Evolutionary conservation across 177 flowering plant species (phyloP).

Genomic region (Vitis hybrid): DNA sequence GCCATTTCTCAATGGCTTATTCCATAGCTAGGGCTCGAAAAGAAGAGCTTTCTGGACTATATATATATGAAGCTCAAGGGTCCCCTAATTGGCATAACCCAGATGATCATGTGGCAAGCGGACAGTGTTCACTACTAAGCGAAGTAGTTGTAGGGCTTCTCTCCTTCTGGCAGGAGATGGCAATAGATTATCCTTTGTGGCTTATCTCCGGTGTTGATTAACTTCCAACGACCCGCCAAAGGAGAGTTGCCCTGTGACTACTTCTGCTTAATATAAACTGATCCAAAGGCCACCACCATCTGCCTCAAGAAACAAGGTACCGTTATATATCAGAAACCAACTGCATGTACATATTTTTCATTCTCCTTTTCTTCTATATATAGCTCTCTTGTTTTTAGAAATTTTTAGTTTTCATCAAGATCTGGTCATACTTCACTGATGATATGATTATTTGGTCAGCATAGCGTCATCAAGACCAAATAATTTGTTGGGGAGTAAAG

Average conservation of each 20-base stretch:
- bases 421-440: neutral
- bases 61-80: neutral
- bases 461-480: too few relatives aligned
- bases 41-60: neutral
- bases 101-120: too few relatives aligned
- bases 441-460: neutral
- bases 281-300: neutral
- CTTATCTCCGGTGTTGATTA: neutral
- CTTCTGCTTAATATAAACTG: conserved; percentile 10
- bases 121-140: conserved; percentile 10
- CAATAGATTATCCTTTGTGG: too few relatives aligned
- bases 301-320: conserved; percentile 4
- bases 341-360: neutral
- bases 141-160: conserved; percentile 28
- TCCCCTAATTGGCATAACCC: neutral
- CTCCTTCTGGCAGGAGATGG: conserved; percentile 25
- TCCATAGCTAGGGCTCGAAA: neutral
- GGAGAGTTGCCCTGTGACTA: conserved; percentile 34
- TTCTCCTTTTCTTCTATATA: neutral
- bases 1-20: conserved; percentile 3
- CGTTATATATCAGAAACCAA: neutral
- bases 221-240: conserved; percentile 17
- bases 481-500: too few relatives aligned
- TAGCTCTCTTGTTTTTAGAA: too few relatives aligned
- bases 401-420: too few relatives aligned